Conservation (phyloP, 2,329 filamentous ascomycete species). For the Penicillium polonicum region DNA sequence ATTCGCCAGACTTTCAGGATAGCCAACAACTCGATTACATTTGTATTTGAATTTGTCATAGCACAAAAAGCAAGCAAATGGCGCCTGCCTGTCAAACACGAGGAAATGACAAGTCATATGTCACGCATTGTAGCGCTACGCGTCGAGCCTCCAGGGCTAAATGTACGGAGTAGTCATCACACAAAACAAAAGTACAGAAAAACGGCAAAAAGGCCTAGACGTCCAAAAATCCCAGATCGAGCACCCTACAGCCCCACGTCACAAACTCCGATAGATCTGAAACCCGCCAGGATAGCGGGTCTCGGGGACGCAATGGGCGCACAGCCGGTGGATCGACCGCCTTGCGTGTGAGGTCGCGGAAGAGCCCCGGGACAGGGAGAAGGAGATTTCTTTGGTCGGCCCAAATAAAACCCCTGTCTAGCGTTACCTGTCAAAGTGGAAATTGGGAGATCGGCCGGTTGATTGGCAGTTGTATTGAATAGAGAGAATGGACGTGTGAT, state of each 20-base stretch:
- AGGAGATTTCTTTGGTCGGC: background rate
- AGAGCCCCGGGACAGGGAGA: background rate
- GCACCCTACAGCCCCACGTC: background rate
- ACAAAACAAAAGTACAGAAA: background rate
- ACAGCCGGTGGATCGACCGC: slow-evolving; percentile 10
- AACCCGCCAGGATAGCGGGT: slow-evolving; percentile 7
- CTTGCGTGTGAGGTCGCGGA: slow-evolving; percentile 6
- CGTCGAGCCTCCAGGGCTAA: background rate
- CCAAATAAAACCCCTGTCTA: slow-evolving; percentile 2
- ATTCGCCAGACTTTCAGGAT: background rate
- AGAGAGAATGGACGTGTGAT: background rate
- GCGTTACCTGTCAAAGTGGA: background rate
- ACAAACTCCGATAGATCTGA: slow-evolving; percentile 22
- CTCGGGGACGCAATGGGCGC: slow-evolving; percentile 12
- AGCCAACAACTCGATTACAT: background rate
- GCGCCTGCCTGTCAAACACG: slow-evolving; percentile 2
- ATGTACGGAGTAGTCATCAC: background rate
- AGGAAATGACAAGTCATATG: slow-evolving; percentile 2
- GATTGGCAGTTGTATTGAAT: background rate
- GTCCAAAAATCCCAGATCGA: background rate
- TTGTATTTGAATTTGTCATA: background rate
- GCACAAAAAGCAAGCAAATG: background rate
- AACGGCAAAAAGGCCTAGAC: background rate
- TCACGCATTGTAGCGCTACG: background rate
- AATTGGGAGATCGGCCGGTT: background rate